phyloP scores from a whole-genome alignment of 2,329 filamentous ascomycete genomes.

The Penicillium oxalicum region DNA sequence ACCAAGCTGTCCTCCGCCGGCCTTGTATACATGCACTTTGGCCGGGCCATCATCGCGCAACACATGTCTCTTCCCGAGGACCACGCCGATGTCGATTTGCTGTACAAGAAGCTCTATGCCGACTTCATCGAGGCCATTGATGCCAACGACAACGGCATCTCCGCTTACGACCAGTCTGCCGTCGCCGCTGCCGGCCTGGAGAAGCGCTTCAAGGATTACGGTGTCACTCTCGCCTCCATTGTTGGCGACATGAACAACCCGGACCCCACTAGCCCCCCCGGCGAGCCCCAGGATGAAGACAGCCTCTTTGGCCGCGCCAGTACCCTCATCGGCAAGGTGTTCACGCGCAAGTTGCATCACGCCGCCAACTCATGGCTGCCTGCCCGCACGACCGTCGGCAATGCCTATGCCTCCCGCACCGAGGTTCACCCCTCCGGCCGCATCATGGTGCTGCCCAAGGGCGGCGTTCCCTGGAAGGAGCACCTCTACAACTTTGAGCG shows the following conservation, averaged over 20 bases:
- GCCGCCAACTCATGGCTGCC: conserved; percentile 77
- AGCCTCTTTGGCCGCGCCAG: conserved; percentile 71
- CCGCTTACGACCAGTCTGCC: conserved; percentile 66
- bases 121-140: conserved; percentile 94
- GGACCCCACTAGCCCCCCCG: conserved; percentile 43
- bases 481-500: conserved; percentile 85
- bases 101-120: conserved; percentile 86
- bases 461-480: conserved; percentile 85
- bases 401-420: conserved; percentile 64
- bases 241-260: conserved; percentile 74
- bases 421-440: conserved; percentile 68
- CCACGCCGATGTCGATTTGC: conserved; percentile 61
- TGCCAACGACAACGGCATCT: conserved; percentile 94
- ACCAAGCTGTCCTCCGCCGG: conserved; percentile 94
- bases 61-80: conserved; percentile 56
- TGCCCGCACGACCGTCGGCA: conserved; percentile 69
- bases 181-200: conserved; percentile 65
- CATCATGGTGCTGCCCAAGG: conserved; percentile 73
- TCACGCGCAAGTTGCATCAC: conserved; percentile 72
- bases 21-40: conserved; percentile 93
- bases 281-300: conserved; percentile 70
- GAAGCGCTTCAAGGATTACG: conserved; percentile 77
- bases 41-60: conserved; percentile 70
- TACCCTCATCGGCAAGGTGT: conserved; percentile 80
- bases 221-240: conserved; percentile 77